phyloP scores from a whole-genome alignment of 2,329 filamentous ascomycete species.

The Colletotrichum gloeosporioides region DNA sequence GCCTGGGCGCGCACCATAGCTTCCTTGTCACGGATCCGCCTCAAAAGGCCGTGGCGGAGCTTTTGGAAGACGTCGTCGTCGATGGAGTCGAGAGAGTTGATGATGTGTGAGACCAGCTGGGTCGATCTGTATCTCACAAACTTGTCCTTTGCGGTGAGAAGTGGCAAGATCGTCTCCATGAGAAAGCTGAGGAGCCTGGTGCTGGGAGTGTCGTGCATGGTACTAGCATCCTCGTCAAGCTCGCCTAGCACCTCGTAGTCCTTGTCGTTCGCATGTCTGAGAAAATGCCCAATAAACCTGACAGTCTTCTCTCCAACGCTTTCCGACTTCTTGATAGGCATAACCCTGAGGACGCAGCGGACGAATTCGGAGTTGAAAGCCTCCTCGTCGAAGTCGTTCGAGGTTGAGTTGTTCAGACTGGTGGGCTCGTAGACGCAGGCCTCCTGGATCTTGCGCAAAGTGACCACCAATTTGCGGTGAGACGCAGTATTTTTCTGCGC shows the following conservation, averaged over 20 bases:
- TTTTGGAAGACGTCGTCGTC: slow-evolving; percentile 91
- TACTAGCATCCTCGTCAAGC: slow-evolving; percentile 71
- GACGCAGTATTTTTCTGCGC: slow-evolving; percentile 90
- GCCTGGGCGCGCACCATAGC: slow-evolving; percentile 91
- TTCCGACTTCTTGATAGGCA: slow-evolving; percentile 93
- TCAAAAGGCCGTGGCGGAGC: slow-evolving; percentile 79
- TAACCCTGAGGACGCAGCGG: slow-evolving; percentile 79
- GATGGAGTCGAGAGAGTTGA: slow-evolving; percentile 90
- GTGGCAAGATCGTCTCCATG: slow-evolving; percentile 73
- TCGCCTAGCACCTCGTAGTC: slow-evolving; percentile 72
- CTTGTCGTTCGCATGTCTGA: slow-evolving; percentile 74
- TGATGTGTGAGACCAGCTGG: slow-evolving; percentile 87
- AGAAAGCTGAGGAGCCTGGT: slow-evolving; percentile 78
- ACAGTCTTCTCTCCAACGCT: slow-evolving; percentile 84
- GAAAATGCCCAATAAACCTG: slow-evolving; percentile 85
- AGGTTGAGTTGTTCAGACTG: slow-evolving; percentile 53
- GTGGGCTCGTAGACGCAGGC: slow-evolving; percentile 73
- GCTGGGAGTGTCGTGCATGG: slow-evolving; percentile 82
- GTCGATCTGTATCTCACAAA: slow-evolving; percentile 88
- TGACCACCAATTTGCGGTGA: slow-evolving; percentile 88
- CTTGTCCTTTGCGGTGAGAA: slow-evolving; percentile 91
- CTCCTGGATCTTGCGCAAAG: slow-evolving; percentile 89
- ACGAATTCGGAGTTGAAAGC: slow-evolving; percentile 89
- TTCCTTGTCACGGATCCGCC: slow-evolving; percentile 92
- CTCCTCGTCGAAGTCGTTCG: slow-evolving; percentile 78